Evolutionary conservation across 257 asterid species (phyloP).

Genomic region (Schizonepeta tenuifolia): DNA sequence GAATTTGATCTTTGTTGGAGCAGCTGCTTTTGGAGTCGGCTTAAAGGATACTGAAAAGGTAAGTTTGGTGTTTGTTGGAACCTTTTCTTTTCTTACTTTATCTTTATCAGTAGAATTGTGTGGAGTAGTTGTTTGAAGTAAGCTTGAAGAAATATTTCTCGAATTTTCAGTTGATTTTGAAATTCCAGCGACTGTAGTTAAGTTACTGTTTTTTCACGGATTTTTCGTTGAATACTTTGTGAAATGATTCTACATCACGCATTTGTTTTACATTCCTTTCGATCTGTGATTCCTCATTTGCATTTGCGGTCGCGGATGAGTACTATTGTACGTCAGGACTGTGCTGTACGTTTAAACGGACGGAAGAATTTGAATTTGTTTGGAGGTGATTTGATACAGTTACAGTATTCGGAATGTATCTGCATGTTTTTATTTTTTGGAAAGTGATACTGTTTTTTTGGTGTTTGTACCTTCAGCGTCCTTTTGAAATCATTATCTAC

Average conservation of each 20-base stretch:
- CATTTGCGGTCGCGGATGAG: constrained; percentile 26
- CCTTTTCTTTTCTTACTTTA: constrained; percentile 1
- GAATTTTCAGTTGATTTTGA: constrained; percentile 15
- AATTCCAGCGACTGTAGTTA: background rate
- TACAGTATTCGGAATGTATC: background rate
- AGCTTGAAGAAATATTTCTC: constrained; percentile 22
- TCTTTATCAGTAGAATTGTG: constrained; percentile 15
- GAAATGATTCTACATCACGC: constrained; percentile 38
- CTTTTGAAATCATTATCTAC: background rate
- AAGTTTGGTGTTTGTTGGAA: constrained; percentile 7
- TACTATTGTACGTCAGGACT: constrained; percentile 31
- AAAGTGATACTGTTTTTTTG: background rate
- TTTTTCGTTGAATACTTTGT: constrained; percentile 18
- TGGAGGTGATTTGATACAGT: constrained; percentile 41
- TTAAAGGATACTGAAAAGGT: constrained; percentile 30
- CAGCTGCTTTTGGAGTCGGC: constrained; percentile 30
- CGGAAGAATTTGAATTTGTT: constrained; percentile 36
- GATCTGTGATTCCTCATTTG: constrained; percentile 31
- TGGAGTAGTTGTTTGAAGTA: constrained; percentile 16
- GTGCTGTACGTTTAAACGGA: constrained; percentile 42
- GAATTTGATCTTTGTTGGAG: constrained; percentile 24
- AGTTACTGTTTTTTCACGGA: background rate
- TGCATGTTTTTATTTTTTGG: background rate
- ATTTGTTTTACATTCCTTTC: constrained; percentile 31
- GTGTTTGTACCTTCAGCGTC: constrained; percentile 17